Conservation (phyloP, 1,284 basidiomycete genomes). For the Sporisorium exsertum region DNA sequence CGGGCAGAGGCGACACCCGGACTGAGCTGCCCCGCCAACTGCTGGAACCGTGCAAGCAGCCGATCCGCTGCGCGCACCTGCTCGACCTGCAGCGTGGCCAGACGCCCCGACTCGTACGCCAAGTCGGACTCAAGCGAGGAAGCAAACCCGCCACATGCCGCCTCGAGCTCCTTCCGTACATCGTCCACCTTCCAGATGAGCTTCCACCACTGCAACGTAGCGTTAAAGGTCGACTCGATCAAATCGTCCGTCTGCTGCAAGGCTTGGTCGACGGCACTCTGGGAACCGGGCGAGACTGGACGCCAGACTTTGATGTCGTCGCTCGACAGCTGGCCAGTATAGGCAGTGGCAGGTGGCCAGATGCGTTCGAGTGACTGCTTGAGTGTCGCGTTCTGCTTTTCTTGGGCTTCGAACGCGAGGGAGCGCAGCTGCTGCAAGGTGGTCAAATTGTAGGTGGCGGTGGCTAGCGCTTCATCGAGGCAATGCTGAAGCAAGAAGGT, state of each 20-base stretch:
- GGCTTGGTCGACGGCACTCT: slow-evolving; percentile 32
- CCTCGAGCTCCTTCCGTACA: slow-evolving; percentile 55
- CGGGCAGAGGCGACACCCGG: slow-evolving; percentile 13
- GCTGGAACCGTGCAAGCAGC: slow-evolving; percentile 36
- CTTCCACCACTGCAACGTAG: slow-evolving; percentile 63
- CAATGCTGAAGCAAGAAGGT: slow-evolving; percentile 41
- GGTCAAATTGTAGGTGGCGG: slow-evolving; percentile 16
- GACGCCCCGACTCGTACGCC: slow-evolving; percentile 55
- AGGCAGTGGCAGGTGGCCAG: slow-evolving; percentile 36
- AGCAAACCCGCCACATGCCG: slow-evolving; percentile 55
- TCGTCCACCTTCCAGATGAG: slow-evolving; percentile 63
- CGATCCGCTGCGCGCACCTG: slow-evolving; percentile 24
- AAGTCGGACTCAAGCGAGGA: slow-evolving; percentile 50
- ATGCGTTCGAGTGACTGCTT: slow-evolving; percentile 39
- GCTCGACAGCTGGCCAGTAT: slow-evolving; percentile 25
- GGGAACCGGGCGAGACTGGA: slow-evolving; percentile 27
- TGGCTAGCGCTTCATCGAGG: slow-evolving; percentile 41
- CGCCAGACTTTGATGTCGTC: slow-evolving; percentile 38
- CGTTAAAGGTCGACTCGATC: slow-evolving; percentile 51
- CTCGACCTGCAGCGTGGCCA: slow-evolving; percentile 39
- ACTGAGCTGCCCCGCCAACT: slow-evolving; percentile 17
- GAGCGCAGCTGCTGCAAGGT: slow-evolving; percentile 33
- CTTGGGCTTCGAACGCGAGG: slow-evolving; percentile 16
- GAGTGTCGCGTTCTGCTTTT: slow-evolving; percentile 19
- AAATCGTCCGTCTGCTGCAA: slow-evolving; percentile 29